Base-by-base conservation (phyloP, 129 eudicot species). In the Tagetes patula region DNA sequence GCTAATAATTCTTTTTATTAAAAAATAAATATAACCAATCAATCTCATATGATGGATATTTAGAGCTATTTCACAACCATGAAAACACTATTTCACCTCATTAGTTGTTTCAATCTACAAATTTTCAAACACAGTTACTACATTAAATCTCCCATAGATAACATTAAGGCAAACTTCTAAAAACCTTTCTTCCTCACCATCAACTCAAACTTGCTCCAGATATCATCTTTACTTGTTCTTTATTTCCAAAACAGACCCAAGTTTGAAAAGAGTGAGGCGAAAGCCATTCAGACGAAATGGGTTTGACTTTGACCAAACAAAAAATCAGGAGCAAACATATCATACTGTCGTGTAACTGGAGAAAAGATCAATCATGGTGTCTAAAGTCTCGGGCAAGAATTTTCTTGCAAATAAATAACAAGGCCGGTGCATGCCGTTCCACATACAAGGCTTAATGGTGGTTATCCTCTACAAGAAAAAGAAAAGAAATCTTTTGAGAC, bases 321-420 rank as follows among this genome's bases (percentile, higher is more conserved):
- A 83, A 86, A 86, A 89, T 89, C 72, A 45, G 49, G 31, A 72
- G 43, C 33, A 59, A 59, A 58, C 47, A 46, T 69, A 70, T 78
- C 77, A 78, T 39, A 53, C 13, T 10, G 81, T 63, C 36, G 91
- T 85, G 82, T 87, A 80, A 70, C 83, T 89, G 46, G 94, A 72
- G 92, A 85, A 89, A 66, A 85, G 88, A 10, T 72, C 73, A 71
- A 87, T 67, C 89, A 92, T 74, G 48, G 36, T 76, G 67, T 84
- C 87, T 37, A 89, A 75, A 6, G 95, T 81, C 66, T 92, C 98
- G 0, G 98, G 95, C 45, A 83, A 76, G 80, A 92, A 92, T 77
- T 92, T 92, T 77, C 98, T 79, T 6, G 88, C 98, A 81, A 92
- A 92, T 72, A 92, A 78, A 80, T 87, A 92, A 77, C 98, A 92